Conservation (phyloP, 495 filamentous ascomycete genomes). For the Cetradonia linearis region DNA sequence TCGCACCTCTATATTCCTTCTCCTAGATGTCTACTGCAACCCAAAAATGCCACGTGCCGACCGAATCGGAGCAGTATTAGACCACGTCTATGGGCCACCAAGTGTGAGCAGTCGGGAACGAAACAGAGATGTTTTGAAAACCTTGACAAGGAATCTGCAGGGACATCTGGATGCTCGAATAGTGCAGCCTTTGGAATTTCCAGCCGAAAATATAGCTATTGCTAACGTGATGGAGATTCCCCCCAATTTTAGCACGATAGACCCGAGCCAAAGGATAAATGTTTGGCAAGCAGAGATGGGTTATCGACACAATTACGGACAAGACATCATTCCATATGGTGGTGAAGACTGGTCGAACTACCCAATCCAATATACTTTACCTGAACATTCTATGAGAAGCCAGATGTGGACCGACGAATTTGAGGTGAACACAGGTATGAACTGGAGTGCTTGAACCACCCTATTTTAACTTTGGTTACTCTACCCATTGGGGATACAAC, state of each 20-base stretch:
- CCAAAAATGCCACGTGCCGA: slow-evolving; percentile 8
- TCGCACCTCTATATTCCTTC: slow-evolving; percentile 43
- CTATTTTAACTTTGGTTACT: neutral
- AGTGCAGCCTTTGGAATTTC: neutral
- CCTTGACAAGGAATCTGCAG: slow-evolving; percentile 10
- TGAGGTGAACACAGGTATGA: neutral
- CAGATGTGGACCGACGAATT: slow-evolving; percentile 2
- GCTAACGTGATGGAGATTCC: neutral
- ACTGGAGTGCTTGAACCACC: neutral
- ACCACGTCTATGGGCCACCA: slow-evolving; percentile 16
- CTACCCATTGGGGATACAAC: neutral
- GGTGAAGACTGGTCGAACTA: slow-evolving; percentile 4
- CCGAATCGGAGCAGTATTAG: slow-evolving; percentile 10
- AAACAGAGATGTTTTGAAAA: slow-evolving; percentile 7
- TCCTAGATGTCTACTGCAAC: slow-evolving; percentile 35
- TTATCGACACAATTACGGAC: slow-evolving; percentile 1
- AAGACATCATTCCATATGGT: neutral
- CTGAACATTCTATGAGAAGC: neutral
- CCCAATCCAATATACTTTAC: neutral
- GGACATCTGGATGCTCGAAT: neutral
- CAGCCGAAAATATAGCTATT: neutral
- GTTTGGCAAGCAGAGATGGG: slow-evolving; percentile 3
- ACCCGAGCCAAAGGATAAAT: neutral
- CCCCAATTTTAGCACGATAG: neutral
- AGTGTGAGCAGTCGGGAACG: slow-evolving; percentile 15